These are phyloP conservation scores for Stygiomarasmius scandens DNA, from an alignment of 1,284 basidiomycete genomes.

Conservation along the genomic window DNA sequence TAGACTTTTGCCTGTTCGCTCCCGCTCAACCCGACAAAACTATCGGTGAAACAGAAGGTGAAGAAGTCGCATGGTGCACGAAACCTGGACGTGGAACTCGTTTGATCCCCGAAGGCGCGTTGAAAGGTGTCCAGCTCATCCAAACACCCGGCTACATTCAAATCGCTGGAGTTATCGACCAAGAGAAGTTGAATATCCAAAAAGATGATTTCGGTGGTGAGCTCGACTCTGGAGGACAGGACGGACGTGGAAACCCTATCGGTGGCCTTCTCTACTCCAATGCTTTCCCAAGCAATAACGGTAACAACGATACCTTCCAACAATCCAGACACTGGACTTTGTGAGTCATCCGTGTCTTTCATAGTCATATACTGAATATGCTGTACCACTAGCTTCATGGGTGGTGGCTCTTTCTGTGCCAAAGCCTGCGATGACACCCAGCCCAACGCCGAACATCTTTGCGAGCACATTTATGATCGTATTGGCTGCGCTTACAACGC, in stretches of 20 bases:
- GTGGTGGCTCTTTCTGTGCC: conserved; percentile 53
- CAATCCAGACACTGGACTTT: conserved; percentile 64
- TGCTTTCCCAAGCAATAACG: conserved; percentile 43
- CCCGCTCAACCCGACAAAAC: conserved; percentile 41
- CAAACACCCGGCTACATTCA: conserved; percentile 65
- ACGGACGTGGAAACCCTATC: conserved; percentile 61
- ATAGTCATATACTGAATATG: neutral
- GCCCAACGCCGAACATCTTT: conserved; percentile 51
- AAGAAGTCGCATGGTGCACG: conserved; percentile 67
- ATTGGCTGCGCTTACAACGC: conserved; percentile 73
- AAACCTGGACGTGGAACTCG: conserved; percentile 57
- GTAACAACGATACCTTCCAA: conserved; percentile 38
- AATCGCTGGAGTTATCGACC: conserved; percentile 65
- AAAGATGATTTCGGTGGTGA: conserved; percentile 67
- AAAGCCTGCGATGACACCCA: conserved; percentile 64
- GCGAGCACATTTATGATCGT: conserved; percentile 67
- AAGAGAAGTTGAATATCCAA: conserved; percentile 57
- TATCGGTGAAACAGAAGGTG: conserved; percentile 61
- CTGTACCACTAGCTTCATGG: conserved; percentile 56
- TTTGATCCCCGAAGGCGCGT: conserved; percentile 53
- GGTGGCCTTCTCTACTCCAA: conserved; percentile 68
- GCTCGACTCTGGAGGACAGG: conserved; percentile 69
- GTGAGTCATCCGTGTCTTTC: conserved; percentile 32
- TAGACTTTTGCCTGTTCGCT: conserved; percentile 66
- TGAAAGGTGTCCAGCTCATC: conserved; percentile 57